These are phyloP conservation scores for Cryphonectria japonica DNA, from an alignment of 2,329 filamentous ascomycete species.

Conservation along the genomic window DNA sequence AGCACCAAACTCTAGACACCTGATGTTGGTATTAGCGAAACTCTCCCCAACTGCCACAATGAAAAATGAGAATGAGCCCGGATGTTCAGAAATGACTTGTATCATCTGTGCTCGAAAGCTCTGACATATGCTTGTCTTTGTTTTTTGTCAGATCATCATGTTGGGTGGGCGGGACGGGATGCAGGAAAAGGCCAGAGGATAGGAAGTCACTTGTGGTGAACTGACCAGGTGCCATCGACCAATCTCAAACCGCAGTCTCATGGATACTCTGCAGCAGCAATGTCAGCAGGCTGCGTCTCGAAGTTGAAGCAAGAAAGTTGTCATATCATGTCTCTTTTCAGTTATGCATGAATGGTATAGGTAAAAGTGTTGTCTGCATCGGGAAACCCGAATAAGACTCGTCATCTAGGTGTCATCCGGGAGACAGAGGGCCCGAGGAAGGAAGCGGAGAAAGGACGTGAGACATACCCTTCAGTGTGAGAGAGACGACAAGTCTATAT, in stretches of 20 bases:
- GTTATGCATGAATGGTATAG: slow-evolving; percentile 74
- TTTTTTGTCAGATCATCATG: slow-evolving; percentile 80
- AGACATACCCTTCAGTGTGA: slow-evolving; percentile 34
- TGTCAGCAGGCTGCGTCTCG: slow-evolving; percentile 18
- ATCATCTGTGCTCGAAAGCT: slow-evolving; percentile 64
- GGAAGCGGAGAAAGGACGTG: background rate
- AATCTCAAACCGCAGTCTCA: background rate
- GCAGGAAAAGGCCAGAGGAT: background rate
- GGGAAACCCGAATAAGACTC: slow-evolving; percentile 75
- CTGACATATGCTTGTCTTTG: slow-evolving; percentile 97
- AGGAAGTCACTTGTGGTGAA: slow-evolving; percentile 1
- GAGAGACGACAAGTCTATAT: background rate
- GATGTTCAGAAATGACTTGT: slow-evolving; percentile 48
- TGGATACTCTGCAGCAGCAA: slow-evolving; percentile 10
- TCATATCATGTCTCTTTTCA: slow-evolving; percentile 40
- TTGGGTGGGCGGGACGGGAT: slow-evolving; percentile 31
- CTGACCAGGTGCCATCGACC: slow-evolving; percentile 17
- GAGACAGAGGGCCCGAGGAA: slow-evolving; percentile 21
- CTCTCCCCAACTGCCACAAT: slow-evolving; percentile 30
- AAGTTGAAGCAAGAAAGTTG: slow-evolving; percentile 35
- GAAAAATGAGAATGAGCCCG: slow-evolving; percentile 14
- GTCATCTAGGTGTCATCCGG: slow-evolving; percentile 67
- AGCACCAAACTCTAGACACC: background rate
- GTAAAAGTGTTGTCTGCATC: slow-evolving; percentile 68
- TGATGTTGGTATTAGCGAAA: slow-evolving; percentile 36